phyloP scores from a whole-genome alignment of 495 filamentous ascomycete genomes.

The Penicillium salamii region DNA sequence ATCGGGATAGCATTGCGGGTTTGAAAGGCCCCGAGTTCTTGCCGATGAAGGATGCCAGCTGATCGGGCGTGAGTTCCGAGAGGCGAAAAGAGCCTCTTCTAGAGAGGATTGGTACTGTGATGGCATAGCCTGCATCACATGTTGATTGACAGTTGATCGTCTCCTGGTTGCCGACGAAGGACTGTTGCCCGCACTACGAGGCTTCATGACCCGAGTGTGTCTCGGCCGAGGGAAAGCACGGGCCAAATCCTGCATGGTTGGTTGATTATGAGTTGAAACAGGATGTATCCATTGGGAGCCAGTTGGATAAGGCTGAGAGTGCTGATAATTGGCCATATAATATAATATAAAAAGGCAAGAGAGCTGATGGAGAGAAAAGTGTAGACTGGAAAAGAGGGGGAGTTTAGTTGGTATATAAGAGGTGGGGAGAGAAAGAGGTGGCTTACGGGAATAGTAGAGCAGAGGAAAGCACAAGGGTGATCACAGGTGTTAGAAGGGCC shows the following conservation, averaged over 20 bases:
- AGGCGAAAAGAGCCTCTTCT: constrained; percentile 36
- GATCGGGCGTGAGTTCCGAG: constrained; percentile 51
- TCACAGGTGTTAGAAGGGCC: constrained; percentile 5
- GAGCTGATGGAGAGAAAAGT: neutral
- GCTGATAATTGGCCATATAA: constrained; percentile 36
- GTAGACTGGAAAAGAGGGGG: neutral
- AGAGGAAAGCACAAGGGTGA: constrained; percentile 2
- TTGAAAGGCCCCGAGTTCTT: constrained; percentile 33
- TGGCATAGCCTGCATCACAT: constrained; percentile 24
- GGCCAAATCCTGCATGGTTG: constrained; percentile 31
- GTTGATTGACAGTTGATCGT: constrained; percentile 55
- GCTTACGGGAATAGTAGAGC: neutral
- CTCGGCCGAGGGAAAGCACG: constrained; percentile 35
- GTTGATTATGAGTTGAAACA: constrained; percentile 19
- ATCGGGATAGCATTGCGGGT: constrained; percentile 21
- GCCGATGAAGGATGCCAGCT: constrained; percentile 67
- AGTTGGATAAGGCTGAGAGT: constrained; percentile 27
- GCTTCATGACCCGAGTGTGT: constrained; percentile 59
- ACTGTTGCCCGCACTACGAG: constrained; percentile 67
- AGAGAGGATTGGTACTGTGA: constrained; percentile 27
- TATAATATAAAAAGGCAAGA: neutral
- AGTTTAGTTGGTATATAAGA: neutral
- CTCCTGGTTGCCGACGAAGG: constrained; percentile 56
- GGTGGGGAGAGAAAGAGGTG: neutral
- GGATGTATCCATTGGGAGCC: constrained; percentile 31